Evolutionary conservation across 2,329 filamentous ascomycete species (phyloP), one percentile per base, ranked within the genome.

Genomic region (Phaeosphaeria sp.): DNA sequence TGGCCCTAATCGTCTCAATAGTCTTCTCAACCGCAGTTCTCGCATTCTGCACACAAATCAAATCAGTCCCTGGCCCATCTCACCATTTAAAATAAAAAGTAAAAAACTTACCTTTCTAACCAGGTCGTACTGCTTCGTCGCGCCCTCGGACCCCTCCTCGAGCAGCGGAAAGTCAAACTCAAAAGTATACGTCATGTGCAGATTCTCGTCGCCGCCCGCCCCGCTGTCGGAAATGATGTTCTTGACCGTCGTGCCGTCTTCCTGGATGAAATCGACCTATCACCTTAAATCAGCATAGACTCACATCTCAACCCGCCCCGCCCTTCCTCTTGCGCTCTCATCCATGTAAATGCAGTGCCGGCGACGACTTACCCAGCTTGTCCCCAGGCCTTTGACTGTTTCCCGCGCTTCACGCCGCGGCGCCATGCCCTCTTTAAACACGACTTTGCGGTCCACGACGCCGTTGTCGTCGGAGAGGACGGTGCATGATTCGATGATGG

Each of bases 121-220:
- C 51, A 59, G 71, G 55, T 69, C 59, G 17, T 54, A 48, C 54
- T 75, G 57, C 58, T 72, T 58, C 54, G 68, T 66, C 15, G 66
- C 63, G 69, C 78, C 77, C 15, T 73, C 70, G 30, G 70, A 75
- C 33, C 73, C 75, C 46, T 73, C 72, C 30, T 73, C 49, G 2
- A 81, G 59, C 44, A 78, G 58, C 1, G 74, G 73, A 46, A 77
- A 61, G 18, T 66, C 63, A 66, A 77, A 78, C 58, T 82, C 78
- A 65, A 83, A 83, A 21, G 74, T 76, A 59, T 81, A 83, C 13
- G 80, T 83, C 77, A 83, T 78, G 36, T 77, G 63, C 51, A 80
- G 63, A 49, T 79, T 78, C 9, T 65, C 58, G 15, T 68, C 69
- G 15, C 63, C 64, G 33, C 76, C 66, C 2, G 64, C 67, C 6